Conservation (phyloP, 1,284 basidiomycete species). For the Phaffia rhodozyma region DNA sequence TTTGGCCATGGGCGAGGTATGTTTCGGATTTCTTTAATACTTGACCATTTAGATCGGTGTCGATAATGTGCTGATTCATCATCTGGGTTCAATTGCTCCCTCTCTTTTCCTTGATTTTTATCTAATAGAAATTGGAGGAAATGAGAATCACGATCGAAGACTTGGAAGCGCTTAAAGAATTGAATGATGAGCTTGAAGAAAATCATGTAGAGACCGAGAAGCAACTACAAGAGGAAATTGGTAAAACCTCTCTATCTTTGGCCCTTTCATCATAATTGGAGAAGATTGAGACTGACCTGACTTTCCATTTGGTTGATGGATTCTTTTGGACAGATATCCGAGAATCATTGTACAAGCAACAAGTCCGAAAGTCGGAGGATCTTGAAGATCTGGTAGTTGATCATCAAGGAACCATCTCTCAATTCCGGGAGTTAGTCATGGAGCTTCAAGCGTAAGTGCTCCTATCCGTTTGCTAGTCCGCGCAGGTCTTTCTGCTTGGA, state of each 20-base stretch:
- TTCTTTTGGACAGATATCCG: conserved; percentile 47
- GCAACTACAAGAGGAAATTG: conserved; percentile 77
- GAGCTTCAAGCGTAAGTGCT: conserved; percentile 58
- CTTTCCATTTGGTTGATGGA: not conserved
- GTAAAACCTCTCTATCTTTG: conserved; percentile 36
- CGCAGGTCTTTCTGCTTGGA: not conserved
- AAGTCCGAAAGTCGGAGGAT: conserved; percentile 45
- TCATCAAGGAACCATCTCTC: conserved; percentile 70
- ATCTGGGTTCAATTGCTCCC: not conserved
- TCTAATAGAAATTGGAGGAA: conserved; percentile 76
- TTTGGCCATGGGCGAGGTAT: conserved; percentile 71
- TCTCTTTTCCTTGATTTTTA: not conserved
- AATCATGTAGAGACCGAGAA: conserved; percentile 91
- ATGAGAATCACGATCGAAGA: conserved; percentile 93
- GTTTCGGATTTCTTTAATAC: conserved; percentile 10
- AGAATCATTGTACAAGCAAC: conserved; percentile 56
- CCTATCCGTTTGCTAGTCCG: not conserved
- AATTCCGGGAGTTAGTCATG: conserved; percentile 80
- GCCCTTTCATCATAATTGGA: not conserved
- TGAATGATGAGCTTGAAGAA: conserved; percentile 95
- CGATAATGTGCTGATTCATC: not conserved
- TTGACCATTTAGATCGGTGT: not conserved
- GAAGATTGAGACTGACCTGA: not conserved
- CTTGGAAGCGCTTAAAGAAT: conserved; percentile 85
- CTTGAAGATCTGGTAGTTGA: conserved; percentile 71